Conservation (phyloP, 371 early-diverging fungal genomes). For the Mucor indicus region DNA sequence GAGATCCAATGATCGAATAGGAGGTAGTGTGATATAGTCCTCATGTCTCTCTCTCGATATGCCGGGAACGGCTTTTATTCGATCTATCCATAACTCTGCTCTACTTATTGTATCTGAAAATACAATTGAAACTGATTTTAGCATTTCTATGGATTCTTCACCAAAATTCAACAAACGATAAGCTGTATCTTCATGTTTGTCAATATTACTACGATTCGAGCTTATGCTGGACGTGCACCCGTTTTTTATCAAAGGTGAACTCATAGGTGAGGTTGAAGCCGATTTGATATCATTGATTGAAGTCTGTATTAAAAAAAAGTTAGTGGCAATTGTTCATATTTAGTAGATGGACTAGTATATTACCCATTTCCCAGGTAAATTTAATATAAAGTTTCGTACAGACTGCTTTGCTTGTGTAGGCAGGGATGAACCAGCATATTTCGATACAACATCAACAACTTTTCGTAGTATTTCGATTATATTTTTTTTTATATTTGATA, state of each 20-base stretch:
- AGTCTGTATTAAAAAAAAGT: constrained; percentile 12
- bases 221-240: no score
- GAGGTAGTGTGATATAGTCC: no score
- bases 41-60: no score
- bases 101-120: constrained; percentile 75
- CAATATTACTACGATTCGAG: no score
- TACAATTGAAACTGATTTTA: constrained; percentile 69
- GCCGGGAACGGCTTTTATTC: constrained; percentile 41
- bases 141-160: constrained; percentile 79
- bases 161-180: constrained; percentile 62
- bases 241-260: constrained; percentile 42
- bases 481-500: constrained; percentile 72
- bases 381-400: constrained; percentile 84
- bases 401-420: constrained; percentile 80
- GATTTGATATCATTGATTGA: constrained; percentile 32
- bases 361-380: constrained; percentile 82
- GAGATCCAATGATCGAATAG: no score
- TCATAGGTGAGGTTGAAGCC: constrained; percentile 38
- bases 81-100: constrained; percentile 76
- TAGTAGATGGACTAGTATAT: no score
- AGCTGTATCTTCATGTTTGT: constrained; percentile 32
- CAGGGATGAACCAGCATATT: constrained; percentile 83
- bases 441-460: constrained; percentile 84
- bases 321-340: no score
- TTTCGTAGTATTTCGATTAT: constrained; percentile 81